Evolutionary conservation across 441 rosid genomes (phyloP).

Genomic region (Melastoma candidum): DNA sequence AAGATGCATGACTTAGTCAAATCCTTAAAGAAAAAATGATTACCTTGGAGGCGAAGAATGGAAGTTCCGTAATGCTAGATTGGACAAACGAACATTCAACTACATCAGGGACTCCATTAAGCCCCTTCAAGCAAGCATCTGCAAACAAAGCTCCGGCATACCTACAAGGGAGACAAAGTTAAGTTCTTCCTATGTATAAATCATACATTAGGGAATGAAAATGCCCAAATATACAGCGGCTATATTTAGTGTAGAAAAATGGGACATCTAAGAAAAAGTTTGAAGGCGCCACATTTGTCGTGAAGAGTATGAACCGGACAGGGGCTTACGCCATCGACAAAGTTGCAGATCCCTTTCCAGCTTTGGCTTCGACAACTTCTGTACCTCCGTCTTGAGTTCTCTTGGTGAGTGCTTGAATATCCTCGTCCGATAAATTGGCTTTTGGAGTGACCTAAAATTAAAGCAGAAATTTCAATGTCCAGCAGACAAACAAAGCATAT

Average conservation of each 20-base stretch:
- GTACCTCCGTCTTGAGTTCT: constrained; percentile 98
- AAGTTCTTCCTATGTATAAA: too few relatives aligned
- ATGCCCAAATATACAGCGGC: too few relatives aligned
- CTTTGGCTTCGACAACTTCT: constrained; percentile 95
- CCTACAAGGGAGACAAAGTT: constrained; percentile 21
- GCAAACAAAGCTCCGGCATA: constrained; percentile 96
- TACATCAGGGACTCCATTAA: constrained; percentile 83
- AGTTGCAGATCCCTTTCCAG: constrained; percentile 97
- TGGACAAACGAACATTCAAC: constrained; percentile 84
- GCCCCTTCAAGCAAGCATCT: constrained; percentile 94
- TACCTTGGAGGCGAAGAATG: constrained; percentile 97
- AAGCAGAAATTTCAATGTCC: background rate
- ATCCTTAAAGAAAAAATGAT: constrained; percentile 4
- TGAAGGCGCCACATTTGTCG: background rate
- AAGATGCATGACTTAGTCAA: too few relatives aligned
- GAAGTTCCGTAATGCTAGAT: constrained; percentile 73
- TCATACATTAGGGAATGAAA: too few relatives aligned
- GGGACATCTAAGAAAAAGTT: background rate
- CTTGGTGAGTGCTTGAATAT: constrained; percentile 71
- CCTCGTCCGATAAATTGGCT: constrained; percentile 61
- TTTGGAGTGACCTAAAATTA: constrained; percentile 66
- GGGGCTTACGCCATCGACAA: constrained; percentile 95
- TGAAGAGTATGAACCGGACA: background rate
- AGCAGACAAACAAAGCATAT: too few relatives aligned
- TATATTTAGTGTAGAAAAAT: too few relatives aligned